A percentile compares a stretch with the other conserved stretches of the same genome.
These are phyloP conservation scores for Acmispon strigosus DNA, from an alignment of 306 rosid species.

Conservation along the genomic window DNA sequence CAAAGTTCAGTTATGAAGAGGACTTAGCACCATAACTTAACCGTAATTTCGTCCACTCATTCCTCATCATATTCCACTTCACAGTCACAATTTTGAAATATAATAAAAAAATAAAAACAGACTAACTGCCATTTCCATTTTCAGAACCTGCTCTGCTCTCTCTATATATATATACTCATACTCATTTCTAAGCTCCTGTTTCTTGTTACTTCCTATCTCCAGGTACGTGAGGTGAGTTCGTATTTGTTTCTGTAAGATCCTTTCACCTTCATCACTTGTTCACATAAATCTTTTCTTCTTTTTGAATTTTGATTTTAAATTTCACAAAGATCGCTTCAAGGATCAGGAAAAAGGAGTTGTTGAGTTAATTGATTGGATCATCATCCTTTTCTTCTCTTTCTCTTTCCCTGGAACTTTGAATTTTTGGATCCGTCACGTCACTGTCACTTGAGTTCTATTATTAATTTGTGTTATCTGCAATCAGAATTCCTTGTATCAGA, in stretches of 20 bases:
- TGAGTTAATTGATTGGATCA: too few relatives aligned
- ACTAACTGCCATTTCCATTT: slow-evolving; percentile 29
- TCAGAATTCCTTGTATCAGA: not conserved
- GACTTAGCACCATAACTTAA: slow-evolving; percentile 31
- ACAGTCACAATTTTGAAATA: slow-evolving; percentile 6
- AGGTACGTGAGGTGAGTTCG: slow-evolving; percentile 19
- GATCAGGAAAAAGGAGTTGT: too few relatives aligned
- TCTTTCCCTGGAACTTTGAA: too few relatives aligned
- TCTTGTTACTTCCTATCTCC: slow-evolving; percentile 14
- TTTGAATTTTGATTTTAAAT: not conserved
- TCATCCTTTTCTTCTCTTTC: too few relatives aligned
- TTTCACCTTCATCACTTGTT: too few relatives aligned
- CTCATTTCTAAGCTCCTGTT: slow-evolving; percentile 12
- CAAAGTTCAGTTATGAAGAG: slow-evolving; percentile 28
- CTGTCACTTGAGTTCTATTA: too few relatives aligned
- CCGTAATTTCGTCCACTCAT: slow-evolving; percentile 71
- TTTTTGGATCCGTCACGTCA: too few relatives aligned
- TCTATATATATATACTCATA: not conserved
- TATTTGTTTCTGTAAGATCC: not conserved
- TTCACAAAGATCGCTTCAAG: too few relatives aligned
- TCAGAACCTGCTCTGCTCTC: slow-evolving; percentile 10
- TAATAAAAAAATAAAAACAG: not conserved
- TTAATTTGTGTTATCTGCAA: not conserved
- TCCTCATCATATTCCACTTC: slow-evolving; percentile 35
- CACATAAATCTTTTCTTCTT: too few relatives aligned